phyloP scores from a whole-genome alignment of 2,329 filamentous ascomycete species.

The Aspergillus pseudoglaucus region DNA sequence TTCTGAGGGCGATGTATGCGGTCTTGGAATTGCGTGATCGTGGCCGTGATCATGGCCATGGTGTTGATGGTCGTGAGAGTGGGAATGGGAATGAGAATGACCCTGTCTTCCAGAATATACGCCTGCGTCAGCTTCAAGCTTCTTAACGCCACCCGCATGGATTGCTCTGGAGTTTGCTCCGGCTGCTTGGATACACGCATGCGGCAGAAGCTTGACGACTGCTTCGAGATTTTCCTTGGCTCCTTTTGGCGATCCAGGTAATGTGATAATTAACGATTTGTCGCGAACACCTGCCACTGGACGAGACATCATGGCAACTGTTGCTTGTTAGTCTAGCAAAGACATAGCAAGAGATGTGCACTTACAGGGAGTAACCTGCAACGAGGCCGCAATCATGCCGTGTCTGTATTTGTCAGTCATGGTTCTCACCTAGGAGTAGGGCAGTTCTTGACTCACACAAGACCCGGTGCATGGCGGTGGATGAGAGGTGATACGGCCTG shows the following conservation, averaged over 20 bases:
- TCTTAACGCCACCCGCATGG: conserved; percentile 74
- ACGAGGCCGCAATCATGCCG: conserved; percentile 80
- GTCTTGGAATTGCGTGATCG: conserved; percentile 57
- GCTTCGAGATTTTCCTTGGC: conserved; percentile 89
- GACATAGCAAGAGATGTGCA: conserved; percentile 5
- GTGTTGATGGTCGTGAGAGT: conserved; percentile 29
- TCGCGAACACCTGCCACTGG: conserved; percentile 85
- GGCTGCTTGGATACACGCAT: conserved; percentile 85
- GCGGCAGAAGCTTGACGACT: conserved; percentile 81
- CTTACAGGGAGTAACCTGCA: conserved; percentile 84
- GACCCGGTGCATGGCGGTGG: conserved; percentile 76
- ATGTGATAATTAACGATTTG: conserved; percentile 73
- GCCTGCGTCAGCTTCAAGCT: conserved; percentile 77
- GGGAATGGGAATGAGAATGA: conserved; percentile 20
- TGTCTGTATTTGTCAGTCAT: conserved; percentile 49
- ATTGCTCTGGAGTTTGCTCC: conserved; percentile 73
- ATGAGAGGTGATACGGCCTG: conserved; percentile 73
- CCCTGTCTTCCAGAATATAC: conserved; percentile 33
- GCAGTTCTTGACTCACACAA: conserved; percentile 57
- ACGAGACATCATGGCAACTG: conserved; percentile 93
- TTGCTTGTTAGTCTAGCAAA: conserved; percentile 16
- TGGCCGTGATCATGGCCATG: conserved; percentile 54
- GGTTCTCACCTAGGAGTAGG: background rate
- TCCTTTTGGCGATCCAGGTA: conserved; percentile 92
- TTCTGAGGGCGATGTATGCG: conserved; percentile 64